Percentiles rank a stretch among this genome's conserved stretches.
These are phyloP conservation scores for Przewalskia tangutica DNA, from an alignment of 257 asterid species.

Conservation along the genomic window DNA sequence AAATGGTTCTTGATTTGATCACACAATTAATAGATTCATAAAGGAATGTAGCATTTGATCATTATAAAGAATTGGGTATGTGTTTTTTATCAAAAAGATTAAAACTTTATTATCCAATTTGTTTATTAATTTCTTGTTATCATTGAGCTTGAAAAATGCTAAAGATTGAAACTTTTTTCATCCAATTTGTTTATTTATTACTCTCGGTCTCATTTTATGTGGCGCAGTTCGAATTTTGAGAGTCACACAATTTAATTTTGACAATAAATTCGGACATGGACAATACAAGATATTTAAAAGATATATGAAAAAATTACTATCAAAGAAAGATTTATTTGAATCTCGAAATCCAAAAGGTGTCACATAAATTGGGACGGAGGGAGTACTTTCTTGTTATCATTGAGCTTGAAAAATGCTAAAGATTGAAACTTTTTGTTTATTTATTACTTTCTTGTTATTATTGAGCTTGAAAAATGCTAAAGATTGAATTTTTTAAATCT, in stretches of 20 bases:
- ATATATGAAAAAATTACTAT: no score
- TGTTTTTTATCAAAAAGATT: background rate
- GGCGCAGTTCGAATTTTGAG: no score
- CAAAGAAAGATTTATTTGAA: no score
- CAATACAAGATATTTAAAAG: no score
- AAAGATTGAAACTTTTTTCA: background rate
- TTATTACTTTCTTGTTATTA: background rate
- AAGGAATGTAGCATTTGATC: conserved; percentile 2
- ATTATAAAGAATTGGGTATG: conserved; percentile 14
- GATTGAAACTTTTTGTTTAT: no score
- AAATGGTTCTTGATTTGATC: conserved; percentile 31
- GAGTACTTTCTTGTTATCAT: no score
- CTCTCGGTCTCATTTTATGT: no score
- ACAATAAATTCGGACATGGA: no score
- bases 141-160: background rate
- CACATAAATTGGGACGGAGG: no score
- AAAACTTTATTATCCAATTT: background rate
- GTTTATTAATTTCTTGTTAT: background rate
- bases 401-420: no score
- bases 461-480: background rate
- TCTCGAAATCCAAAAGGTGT: no score
- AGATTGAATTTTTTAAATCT: background rate
- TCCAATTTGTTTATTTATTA: background rate
- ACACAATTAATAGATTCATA: conserved; percentile 5
- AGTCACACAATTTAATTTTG: no score